Evolutionary conservation across 176 grass and related monocot species (phyloP).

Genomic region (Triticum monococcum): DNA sequence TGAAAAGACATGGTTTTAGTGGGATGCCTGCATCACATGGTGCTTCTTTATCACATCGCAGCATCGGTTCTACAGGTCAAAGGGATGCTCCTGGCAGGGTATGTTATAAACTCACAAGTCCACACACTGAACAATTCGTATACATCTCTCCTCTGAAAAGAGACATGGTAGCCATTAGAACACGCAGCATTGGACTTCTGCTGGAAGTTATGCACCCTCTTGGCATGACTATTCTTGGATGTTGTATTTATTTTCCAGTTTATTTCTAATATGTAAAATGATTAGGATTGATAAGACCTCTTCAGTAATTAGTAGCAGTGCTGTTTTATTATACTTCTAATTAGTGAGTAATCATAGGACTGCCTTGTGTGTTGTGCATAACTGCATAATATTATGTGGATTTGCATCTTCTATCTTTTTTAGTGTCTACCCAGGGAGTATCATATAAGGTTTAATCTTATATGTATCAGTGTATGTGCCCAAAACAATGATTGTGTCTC

Average conservation of each 20-base stretch:
- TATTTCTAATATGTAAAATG: slow-evolving; percentile 14
- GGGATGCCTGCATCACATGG: slow-evolving; percentile 94
- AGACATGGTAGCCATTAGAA: slow-evolving; percentile 19
- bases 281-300: not conserved
- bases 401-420: not conserved
- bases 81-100: slow-evolving; percentile 97
- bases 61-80: slow-evolving; percentile 93
- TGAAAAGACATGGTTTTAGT: slow-evolving; percentile 74
- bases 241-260: not conserved
- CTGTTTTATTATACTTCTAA: not conserved
- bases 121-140: slow-evolving; percentile 14
- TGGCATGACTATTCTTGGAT: slow-evolving; percentile 5
- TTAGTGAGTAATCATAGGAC: not conserved
- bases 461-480: not conserved
- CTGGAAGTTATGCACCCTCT: slow-evolving; percentile 2
- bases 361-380: not conserved
- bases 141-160: slow-evolving; percentile 18
- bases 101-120: slow-evolving; percentile 30
- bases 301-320: not conserved
- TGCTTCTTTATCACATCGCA: slow-evolving; percentile 93
- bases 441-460: not conserved
- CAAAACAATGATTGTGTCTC: not conserved
- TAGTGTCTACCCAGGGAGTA: not conserved
- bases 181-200: not conserved
- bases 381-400: not conserved